phyloP scores from a whole-genome alignment of 495 filamentous ascomycete species.

The Aspergillus haitiensis region DNA sequence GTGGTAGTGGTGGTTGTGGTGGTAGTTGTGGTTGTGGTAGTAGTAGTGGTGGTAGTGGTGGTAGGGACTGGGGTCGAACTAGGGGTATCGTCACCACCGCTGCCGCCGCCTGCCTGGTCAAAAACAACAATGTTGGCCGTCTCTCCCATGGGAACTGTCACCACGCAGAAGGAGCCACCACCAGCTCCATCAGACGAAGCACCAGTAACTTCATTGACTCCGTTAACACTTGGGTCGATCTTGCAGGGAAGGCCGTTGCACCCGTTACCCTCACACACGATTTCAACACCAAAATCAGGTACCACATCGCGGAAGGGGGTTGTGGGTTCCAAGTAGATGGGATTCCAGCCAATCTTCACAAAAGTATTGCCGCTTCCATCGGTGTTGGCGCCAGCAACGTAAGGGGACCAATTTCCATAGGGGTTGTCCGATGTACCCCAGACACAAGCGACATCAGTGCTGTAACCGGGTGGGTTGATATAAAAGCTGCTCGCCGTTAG shows the following conservation, averaged over 20 bases:
- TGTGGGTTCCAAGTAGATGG: slow-evolving; percentile 62
- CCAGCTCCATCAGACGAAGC: slow-evolving; percentile 59
- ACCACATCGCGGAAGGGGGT: slow-evolving; percentile 57
- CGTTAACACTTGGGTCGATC: slow-evolving; percentile 64
- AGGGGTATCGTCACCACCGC: slow-evolving; percentile 18
- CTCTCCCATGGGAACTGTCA: slow-evolving; percentile 67
- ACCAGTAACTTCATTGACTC: slow-evolving; percentile 61
- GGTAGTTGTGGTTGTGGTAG: slow-evolving; percentile 13
- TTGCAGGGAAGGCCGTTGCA: slow-evolving; percentile 76
- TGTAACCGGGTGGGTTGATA: slow-evolving; percentile 72
- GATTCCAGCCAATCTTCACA: slow-evolving; percentile 79
- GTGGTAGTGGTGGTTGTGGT: slow-evolving; percentile 20
- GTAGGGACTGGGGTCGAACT: slow-evolving; percentile 16
- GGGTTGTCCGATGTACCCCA: slow-evolving; percentile 68
- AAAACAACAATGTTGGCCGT: slow-evolving; percentile 71
- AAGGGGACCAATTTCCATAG: slow-evolving; percentile 78
- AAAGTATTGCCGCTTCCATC: slow-evolving; percentile 64
- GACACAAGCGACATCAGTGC: slow-evolving; percentile 60
- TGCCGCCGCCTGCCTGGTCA: slow-evolving; percentile 35
- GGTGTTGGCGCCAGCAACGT: slow-evolving; percentile 76
- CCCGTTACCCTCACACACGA: slow-evolving; percentile 63
- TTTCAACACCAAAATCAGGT: slow-evolving; percentile 68
- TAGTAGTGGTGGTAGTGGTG: slow-evolving; percentile 23
- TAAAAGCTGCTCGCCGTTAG: slow-evolving; percentile 59
- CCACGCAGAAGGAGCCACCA: slow-evolving; percentile 74